Evolutionary conservation across 306 rosid genomes (phyloP).

Genomic region (Sesbania bispinosa): DNA sequence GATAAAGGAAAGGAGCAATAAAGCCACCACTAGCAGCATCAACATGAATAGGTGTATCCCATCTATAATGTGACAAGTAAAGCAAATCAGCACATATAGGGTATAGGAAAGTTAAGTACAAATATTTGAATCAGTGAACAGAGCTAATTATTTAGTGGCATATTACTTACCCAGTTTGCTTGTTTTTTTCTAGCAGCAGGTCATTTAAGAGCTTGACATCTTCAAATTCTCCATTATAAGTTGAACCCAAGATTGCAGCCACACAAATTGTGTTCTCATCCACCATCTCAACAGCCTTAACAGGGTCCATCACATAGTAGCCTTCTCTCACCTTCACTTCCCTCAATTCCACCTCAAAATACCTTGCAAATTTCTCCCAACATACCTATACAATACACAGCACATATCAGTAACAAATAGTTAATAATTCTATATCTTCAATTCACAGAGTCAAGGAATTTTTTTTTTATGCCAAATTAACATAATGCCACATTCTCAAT

Average conservation of each 20-base stretch:
- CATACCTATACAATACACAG: conserved; percentile 40
- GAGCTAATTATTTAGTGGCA: neutral
- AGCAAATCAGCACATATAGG: neutral
- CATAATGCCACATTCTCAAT: neutral
- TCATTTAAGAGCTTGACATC: conserved; percentile 75
- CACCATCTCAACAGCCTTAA: conserved; percentile 66
- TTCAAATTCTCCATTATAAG: conserved; percentile 77
- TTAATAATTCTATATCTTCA: neutral
- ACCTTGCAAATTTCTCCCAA: conserved; percentile 80
- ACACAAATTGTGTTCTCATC: conserved; percentile 83
- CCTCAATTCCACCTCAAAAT: conserved; percentile 73
- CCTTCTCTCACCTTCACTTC: conserved; percentile 71
- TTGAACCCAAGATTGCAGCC: conserved; percentile 81
- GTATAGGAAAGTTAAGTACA: neutral
- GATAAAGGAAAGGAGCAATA: conserved; percentile 73
- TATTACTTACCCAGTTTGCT: conserved; percentile 45
- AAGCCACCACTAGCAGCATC: conserved; percentile 90
- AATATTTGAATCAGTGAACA: neutral
- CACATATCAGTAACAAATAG: too few relatives aligned
- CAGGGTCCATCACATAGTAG: conserved; percentile 78
- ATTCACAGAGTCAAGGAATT: neutral
- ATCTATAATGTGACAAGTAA: conserved; percentile 31
- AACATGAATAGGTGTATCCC: conserved; percentile 82
- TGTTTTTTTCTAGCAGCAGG: conserved; percentile 53
- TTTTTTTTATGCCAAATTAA: neutral